A percentile compares a stretch with the other conserved stretches of the same genome.
phyloP scores from a whole-genome alignment of 495 filamentous ascomycete genomes.

The Penicillium manginii region DNA sequence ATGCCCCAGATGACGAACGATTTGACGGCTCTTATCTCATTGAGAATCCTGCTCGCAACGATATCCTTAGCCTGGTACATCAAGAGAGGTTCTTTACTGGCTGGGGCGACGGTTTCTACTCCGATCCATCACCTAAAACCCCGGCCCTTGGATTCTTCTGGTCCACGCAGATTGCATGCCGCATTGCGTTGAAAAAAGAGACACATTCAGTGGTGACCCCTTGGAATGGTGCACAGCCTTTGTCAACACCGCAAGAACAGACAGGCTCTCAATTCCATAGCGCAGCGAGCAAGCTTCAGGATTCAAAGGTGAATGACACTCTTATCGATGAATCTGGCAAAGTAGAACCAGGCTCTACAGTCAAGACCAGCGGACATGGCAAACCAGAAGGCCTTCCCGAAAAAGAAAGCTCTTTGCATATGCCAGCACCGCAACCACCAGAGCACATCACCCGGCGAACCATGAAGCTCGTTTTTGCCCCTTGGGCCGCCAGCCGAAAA shows the following conservation, averaged over 20 bases:
- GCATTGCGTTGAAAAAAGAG: conserved; percentile 75
- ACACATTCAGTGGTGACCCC: conserved; percentile 4
- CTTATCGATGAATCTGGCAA: conserved; percentile 6
- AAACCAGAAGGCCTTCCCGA: background rate
- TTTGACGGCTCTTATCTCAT: conserved; percentile 47
- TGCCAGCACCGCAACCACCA: background rate
- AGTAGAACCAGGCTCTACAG: background rate
- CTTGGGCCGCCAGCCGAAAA: conserved; percentile 55
- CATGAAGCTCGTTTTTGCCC: conserved; percentile 82
- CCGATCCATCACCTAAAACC: conserved; percentile 63
- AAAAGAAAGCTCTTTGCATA: background rate
- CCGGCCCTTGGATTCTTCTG: conserved; percentile 87
- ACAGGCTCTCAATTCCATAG: conserved; percentile 5
- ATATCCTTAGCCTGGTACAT: conserved; percentile 73
- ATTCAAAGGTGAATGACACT: background rate
- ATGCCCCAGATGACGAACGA: conserved; percentile 40
- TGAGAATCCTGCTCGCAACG: conserved; percentile 40
- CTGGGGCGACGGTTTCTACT: conserved; percentile 68
- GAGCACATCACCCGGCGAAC: conserved; percentile 51
- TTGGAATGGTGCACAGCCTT: conserved; percentile 7
- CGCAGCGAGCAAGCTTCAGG: background rate
- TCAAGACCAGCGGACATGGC: background rate
- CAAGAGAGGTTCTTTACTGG: conserved; percentile 94
- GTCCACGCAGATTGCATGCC: conserved; percentile 82
- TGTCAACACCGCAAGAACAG: conserved; percentile 15